phyloP scores from a whole-genome alignment of 2,329 filamentous ascomycete species.

The Helotiales sp. region DNA sequence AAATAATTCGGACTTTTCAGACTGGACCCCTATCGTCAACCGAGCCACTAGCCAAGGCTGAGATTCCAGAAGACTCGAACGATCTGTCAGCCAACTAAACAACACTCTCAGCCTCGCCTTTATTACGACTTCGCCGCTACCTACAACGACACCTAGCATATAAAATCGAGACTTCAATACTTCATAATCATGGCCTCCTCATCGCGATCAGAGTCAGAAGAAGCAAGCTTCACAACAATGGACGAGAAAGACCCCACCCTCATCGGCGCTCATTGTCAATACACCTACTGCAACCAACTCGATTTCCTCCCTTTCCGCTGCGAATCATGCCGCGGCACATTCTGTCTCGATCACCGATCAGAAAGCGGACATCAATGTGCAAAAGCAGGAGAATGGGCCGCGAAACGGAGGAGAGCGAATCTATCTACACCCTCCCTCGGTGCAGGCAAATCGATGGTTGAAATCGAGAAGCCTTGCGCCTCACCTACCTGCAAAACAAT shows the following conservation, averaged over 20 bases:
- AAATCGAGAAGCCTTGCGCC: slow-evolving; percentile 71
- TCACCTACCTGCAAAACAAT: slow-evolving; percentile 69
- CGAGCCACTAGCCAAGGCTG: slow-evolving; percentile 19
- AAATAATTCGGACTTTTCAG: too few species aligned
- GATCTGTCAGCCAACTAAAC: slow-evolving; percentile 26
- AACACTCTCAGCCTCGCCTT: slow-evolving; percentile 35
- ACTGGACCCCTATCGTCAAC: background rate
- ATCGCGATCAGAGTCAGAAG: slow-evolving; percentile 46
- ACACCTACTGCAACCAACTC: slow-evolving; percentile 88
- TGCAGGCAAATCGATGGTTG: slow-evolving; percentile 57
- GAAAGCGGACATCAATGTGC: slow-evolving; percentile 78
- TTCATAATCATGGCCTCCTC: slow-evolving; percentile 57
- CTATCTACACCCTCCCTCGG: slow-evolving; percentile 59
- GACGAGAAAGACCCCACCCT: slow-evolving; percentile 78
- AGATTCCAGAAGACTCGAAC: slow-evolving; percentile 34
- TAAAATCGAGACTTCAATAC: slow-evolving; percentile 13
- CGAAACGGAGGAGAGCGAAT: slow-evolving; percentile 59
- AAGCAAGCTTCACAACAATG: slow-evolving; percentile 73
- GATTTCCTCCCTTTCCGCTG: slow-evolving; percentile 96
- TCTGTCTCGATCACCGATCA: slow-evolving; percentile 91
- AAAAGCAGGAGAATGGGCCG: slow-evolving; percentile 66
- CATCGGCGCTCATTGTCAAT: slow-evolving; percentile 90
- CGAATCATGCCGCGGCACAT: slow-evolving; percentile 83
- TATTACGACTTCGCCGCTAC: slow-evolving; percentile 33
- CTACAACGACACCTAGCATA: slow-evolving; percentile 18